A percentile compares a stretch with the other conserved stretches of the same genome.
Evolutionary conservation across 2,329 filamentous ascomycete species (phyloP).

Genomic region (Fusarium nelsonii): DNA sequence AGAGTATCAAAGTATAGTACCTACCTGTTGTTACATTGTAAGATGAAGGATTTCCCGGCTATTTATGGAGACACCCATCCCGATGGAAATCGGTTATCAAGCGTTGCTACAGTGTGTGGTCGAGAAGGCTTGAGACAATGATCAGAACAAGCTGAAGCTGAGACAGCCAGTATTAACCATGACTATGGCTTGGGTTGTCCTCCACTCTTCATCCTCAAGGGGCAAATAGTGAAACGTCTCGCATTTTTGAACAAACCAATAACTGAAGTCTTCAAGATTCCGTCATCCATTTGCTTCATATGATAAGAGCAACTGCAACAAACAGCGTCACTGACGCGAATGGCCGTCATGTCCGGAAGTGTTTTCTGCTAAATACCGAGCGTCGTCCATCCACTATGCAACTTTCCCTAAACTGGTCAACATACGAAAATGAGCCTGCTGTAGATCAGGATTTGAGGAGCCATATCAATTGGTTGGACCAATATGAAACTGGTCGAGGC

Average conservation of each 20-base stretch:
- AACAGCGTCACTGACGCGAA: background rate
- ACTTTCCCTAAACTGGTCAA: background rate
- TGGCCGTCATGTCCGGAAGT: background rate
- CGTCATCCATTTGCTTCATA: conserved; percentile 4
- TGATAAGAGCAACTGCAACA: background rate
- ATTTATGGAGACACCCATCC: conserved; percentile 31
- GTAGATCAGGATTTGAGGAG: background rate
- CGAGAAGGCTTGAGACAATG: conserved; percentile 1
- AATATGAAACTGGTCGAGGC: background rate
- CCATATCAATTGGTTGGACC: background rate
- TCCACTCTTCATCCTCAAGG: background rate
- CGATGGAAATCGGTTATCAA: background rate
- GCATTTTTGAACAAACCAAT: background rate
- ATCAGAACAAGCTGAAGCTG: background rate
- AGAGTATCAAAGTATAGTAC: background rate
- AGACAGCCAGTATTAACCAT: background rate
- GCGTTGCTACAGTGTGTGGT: conserved; percentile 13
- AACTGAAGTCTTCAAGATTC: background rate
- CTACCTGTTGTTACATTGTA: background rate
- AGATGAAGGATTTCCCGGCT: conserved; percentile 9
- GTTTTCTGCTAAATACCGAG: background rate
- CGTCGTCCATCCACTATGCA: background rate
- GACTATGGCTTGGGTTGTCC: background rate
- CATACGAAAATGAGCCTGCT: background rate
- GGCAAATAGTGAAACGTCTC: background rate